These are phyloP conservation scores for Saprolegnia parasitica DNA, from an alignment of 352 stramenopile species.

Conservation along the genomic window DNA sequence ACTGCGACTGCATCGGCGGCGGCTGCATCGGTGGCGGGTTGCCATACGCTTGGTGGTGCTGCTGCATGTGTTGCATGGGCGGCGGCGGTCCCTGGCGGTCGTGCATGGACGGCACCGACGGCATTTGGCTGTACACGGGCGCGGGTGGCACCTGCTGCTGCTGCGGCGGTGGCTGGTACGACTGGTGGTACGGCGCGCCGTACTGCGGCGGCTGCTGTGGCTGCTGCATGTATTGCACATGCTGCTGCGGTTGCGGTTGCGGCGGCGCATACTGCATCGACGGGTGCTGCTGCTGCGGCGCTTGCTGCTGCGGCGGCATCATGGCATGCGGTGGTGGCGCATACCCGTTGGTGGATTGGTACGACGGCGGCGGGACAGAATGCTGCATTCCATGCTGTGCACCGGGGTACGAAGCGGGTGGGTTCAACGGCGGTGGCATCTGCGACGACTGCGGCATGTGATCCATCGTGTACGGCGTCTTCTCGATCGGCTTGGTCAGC, in stretches of 20 bases:
- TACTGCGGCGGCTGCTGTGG: conserved; percentile 6
- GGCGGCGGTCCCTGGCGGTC: neutral
- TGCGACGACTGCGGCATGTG: conserved; percentile 2
- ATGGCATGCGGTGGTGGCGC: conserved; percentile 2
- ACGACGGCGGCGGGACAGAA: conserved; percentile 1
- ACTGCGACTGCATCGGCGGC: conserved; percentile 1
- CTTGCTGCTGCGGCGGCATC: neutral
- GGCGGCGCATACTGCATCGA: neutral
- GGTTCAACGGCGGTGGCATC: neutral
- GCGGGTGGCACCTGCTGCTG: neutral
- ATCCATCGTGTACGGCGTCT: conserved; percentile 1
- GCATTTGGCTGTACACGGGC: conserved; percentile 1
- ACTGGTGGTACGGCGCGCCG: neutral
- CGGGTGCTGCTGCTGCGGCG: conserved; percentile 5
- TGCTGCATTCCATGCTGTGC: conserved; percentile 14
- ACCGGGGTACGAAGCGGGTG: neutral
- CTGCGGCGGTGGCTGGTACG: neutral
- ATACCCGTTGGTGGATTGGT: neutral
- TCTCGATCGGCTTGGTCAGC: neutral
- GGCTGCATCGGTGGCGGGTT: neutral
- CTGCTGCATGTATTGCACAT: conserved; percentile 4
- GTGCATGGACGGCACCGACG: conserved; percentile 1
- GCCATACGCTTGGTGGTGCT: conserved; percentile 12
- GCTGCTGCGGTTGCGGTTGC: conserved; percentile 4
- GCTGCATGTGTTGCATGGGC: conserved; percentile 4